Conservation (phyloP, 163 green algal genomes). For the Scenedesmus sp. region DNA sequence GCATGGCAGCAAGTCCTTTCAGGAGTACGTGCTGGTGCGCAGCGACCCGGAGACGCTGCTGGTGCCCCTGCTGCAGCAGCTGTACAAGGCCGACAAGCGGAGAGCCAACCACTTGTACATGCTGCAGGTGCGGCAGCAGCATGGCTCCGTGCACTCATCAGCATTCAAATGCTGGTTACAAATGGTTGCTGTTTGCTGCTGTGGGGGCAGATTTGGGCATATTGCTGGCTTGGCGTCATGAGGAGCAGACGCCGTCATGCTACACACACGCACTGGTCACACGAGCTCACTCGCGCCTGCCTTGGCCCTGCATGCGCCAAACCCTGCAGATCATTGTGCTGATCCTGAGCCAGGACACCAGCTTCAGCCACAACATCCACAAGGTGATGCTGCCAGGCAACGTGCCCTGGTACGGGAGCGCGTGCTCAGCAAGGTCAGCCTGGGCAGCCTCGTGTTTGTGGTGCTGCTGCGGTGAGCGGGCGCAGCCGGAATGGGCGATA, state of each 20-base stretch:
- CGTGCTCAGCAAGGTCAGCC: slow-evolving; percentile 46
- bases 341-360: slow-evolving; percentile 89
- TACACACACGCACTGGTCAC: not conserved
- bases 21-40: slow-evolving; percentile 71
- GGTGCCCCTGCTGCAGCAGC: slow-evolving; percentile 78
- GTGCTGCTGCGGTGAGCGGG: slow-evolving; percentile 76
- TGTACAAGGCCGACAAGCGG: slow-evolving; percentile 73
- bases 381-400: slow-evolving; percentile 60
- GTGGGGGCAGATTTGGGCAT: not conserved
- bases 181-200: not conserved
- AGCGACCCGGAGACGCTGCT: slow-evolving; percentile 74
- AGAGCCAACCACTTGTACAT: slow-evolving; percentile 70
- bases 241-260: too few species aligned
- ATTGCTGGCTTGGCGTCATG: not conserved
- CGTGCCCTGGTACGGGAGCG: slow-evolving; percentile 84
- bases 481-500: not conserved
- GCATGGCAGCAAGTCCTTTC: slow-evolving; percentile 78
- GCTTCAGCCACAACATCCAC: slow-evolving; percentile 87
- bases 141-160: not conserved
- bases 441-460: slow-evolving; percentile 82
- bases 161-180: not conserved
- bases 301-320: not conserved
- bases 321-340: slow-evolving; percentile 82
- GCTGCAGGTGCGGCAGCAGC: slow-evolving; percentile 53
- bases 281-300: not conserved